Evolutionary conservation across 2,329 filamentous ascomycete species (phyloP), one percentile per base, ranked within the genome.

Genomic region (Cladophialophora psammophila): DNA sequence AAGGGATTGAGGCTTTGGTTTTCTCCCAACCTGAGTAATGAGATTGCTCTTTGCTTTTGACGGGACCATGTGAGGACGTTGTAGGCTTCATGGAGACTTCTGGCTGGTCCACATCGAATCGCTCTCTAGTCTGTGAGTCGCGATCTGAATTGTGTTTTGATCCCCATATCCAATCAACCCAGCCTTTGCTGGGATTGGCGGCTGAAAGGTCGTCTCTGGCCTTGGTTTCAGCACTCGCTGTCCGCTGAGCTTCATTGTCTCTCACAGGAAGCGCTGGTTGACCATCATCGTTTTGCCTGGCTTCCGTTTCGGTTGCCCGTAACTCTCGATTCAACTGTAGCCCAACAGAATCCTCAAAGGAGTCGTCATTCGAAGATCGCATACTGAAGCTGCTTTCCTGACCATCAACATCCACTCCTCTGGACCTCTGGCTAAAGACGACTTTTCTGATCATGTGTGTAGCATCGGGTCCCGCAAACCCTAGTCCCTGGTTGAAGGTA

Each of bases 331-430:
- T 56, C 64, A 67, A 55, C 60, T 69, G 64, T 50, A 36, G n/a
- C 5, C 59, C 60, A 35, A 62, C 54, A 18, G 67, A 65, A 34
- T 60, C 59, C 32, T 45, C 57, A 48, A 56, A 52, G 18, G 66
- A 64, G 35, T 67, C 66, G n/a, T 68, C 68, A 54, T 45, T 66
- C 3, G 38, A 50, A 5, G 66, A 68, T 52, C 64, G 69, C 58
- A 72, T 69, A 50, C 72, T 73, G 53, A 71, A 72, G 38, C 69
- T 71, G 65, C 71, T 72, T 53, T 73, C 72, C 55, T 70, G 61
- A 13, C 72, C 71, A 48, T 70, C 52, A 38, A 72, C 65, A 55
- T 71, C 69, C 15, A 73, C 67, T 15, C 69, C 70, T 40, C 64
- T 60, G 13, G 71, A 71, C 53, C 72, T 60, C 35, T 69, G 62